Conservation (phyloP, 2,329 filamentous ascomycete genomes). For the Neoascochyta sp. region DNA sequence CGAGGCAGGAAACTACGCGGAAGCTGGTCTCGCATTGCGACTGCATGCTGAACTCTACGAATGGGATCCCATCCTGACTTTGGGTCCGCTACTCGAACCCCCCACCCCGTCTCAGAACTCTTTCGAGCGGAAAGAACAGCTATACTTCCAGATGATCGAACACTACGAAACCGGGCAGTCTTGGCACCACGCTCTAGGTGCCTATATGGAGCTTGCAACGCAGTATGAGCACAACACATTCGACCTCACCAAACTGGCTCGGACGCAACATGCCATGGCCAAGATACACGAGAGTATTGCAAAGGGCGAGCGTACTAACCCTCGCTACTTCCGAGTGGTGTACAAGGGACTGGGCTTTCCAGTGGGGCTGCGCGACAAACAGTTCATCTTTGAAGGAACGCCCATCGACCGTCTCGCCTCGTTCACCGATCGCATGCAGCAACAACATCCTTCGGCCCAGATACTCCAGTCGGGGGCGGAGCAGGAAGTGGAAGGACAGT, state of each 20-base stretch:
- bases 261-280: conserved; percentile 85
- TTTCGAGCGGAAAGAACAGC: conserved; percentile 86
- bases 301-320: conserved; percentile 72
- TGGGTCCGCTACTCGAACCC: conserved; percentile 67
- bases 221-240: conserved; percentile 89
- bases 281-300: conserved; percentile 85
- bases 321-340: conserved; percentile 86
- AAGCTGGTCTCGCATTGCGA: conserved; percentile 83
- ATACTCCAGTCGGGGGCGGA: conserved; percentile 67
- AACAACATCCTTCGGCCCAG: conserved; percentile 81
- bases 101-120: conserved; percentile 76
- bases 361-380: conserved; percentile 74
- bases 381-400: conserved; percentile 85
- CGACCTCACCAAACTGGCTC: conserved; percentile 87
- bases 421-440: conserved; percentile 89
- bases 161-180: conserved; percentile 91
- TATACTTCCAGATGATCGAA: conserved; percentile 94
- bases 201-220: conserved; percentile 84
- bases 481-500: conserved; percentile 87
- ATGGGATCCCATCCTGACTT: conserved; percentile 71
- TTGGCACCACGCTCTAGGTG: conserved; percentile 82
- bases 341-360: conserved; percentile 91
- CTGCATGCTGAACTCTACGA: conserved; percentile 90
- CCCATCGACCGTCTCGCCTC: conserved; percentile 71
- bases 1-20: conserved; percentile 71